phyloP scores from a whole-genome alignment of 345 rosid species.

The Cochlearia excelsa region DNA sequence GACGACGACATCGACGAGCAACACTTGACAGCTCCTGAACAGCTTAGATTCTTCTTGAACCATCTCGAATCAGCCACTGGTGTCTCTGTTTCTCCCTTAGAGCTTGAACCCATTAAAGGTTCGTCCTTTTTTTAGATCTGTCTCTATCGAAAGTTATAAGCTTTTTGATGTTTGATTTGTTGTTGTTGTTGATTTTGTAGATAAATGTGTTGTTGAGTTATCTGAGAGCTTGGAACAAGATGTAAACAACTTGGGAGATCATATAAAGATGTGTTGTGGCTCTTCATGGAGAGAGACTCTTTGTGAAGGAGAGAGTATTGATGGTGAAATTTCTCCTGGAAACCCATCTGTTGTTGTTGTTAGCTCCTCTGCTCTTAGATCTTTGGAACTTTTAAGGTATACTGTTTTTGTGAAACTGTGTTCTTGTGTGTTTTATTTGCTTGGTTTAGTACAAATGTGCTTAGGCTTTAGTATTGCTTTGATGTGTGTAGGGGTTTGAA shows the following conservation, averaged over 20 bases:
- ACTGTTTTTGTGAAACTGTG: neutral
- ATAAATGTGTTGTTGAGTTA: constrained; percentile 55
- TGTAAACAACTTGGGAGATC: constrained; percentile 45
- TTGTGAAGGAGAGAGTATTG: constrained; percentile 28
- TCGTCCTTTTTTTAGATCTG: neutral
- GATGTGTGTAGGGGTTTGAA: constrained; percentile 51
- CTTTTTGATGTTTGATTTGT: neutral
- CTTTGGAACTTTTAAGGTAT: constrained; percentile 57
- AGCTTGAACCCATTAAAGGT: constrained; percentile 69
- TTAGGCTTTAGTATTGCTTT: neutral
- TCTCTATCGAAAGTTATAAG: neutral
- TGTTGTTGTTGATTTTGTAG: constrained; percentile 36
- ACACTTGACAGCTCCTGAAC: constrained; percentile 37
- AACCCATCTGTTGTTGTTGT: constrained; percentile 67
- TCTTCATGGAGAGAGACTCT: constrained; percentile 59
- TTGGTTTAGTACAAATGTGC: neutral
- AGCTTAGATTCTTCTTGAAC: constrained; percentile 50
- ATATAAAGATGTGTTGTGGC: constrained; percentile 29
- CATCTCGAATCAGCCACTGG: constrained; percentile 59
- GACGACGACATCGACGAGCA: constrained; percentile 3
- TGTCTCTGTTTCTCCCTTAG: constrained; percentile 59
- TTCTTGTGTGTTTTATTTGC: constrained; percentile 4
- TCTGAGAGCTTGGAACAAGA: constrained; percentile 44
- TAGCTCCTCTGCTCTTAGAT: constrained; percentile 68
- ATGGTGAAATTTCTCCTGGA: neutral